A percentile compares a stretch with the other conserved stretches of the same genome.
phyloP scores from a whole-genome alignment of 352 stramenopile species.

The Achlya hypogyna region DNA sequence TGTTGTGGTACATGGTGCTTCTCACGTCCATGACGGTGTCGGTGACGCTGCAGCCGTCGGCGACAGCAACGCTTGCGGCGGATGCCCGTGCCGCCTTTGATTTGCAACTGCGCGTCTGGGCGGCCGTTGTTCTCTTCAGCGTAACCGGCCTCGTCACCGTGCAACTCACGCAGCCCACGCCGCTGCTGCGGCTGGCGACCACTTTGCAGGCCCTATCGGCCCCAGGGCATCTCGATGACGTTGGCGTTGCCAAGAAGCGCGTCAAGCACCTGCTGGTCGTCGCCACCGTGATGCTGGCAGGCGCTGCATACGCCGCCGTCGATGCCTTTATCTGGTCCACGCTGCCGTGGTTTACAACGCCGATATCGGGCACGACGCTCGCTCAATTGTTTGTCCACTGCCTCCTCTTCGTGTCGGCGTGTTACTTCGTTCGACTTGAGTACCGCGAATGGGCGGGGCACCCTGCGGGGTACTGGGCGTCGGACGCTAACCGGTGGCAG shows the following conservation, averaged over 20 bases:
- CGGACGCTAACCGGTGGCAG: not conserved
- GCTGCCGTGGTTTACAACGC: not conserved
- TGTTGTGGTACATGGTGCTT: not conserved
- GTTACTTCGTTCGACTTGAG: not conserved
- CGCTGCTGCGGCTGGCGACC: not conserved
- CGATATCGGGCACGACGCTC: not conserved
- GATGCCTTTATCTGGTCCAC: not conserved
- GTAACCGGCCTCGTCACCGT: not conserved
- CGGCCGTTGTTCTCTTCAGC: not conserved
- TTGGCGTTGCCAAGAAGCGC: not conserved
- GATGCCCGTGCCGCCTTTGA: not conserved
- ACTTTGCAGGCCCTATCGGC: not conserved
- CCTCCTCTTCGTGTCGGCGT: not conserved
- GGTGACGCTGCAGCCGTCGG: conserved; percentile 3
- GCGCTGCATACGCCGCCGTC: not conserved
- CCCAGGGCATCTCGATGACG: not conserved
- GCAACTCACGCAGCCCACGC: not conserved
- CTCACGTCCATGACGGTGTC: conserved; percentile 3
- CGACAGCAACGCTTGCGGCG: not conserved
- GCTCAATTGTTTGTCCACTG: not conserved
- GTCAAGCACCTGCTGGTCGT: not conserved
- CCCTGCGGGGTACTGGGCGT: not conserved
- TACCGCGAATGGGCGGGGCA: not conserved
- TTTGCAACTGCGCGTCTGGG: not conserved
- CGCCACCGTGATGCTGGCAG: not conserved